A percentile compares a stretch with the other conserved stretches of the same genome.
Conservation (phyloP, 225 moss, liverwort and hornwort species). For the Rhytidiadelphus loreus region DNA sequence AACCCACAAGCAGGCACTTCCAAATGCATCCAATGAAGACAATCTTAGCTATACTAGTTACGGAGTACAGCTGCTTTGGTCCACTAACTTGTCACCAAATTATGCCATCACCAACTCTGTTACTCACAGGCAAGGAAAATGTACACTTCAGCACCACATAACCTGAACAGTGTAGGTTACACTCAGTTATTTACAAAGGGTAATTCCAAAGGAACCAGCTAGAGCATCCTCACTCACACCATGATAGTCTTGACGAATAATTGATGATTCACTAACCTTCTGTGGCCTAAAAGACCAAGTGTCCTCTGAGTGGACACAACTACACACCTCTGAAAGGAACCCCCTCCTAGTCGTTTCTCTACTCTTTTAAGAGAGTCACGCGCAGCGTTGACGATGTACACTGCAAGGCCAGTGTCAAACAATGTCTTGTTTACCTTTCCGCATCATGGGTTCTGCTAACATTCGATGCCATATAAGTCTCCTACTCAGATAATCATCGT, state of each 20-base stretch:
- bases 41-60: not conserved
- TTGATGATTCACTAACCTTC: slow-evolving; percentile 18
- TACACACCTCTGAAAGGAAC: slow-evolving; percentile 6
- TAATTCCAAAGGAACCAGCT: slow-evolving; percentile 7
- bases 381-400: not conserved
- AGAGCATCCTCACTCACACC: slow-evolving; percentile 22
- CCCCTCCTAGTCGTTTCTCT: not conserved
- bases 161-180: slow-evolving; percentile 22
- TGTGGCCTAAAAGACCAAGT: not conserved
- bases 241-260: not conserved
- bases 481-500: slow-evolving; percentile 4
- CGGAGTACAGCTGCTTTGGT: not conserved
- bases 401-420: slow-evolving; percentile 11
- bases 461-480: not conserved
- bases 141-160: slow-evolving; percentile 2
- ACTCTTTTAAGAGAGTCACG: not conserved
- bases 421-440: slow-evolving; percentile 18
- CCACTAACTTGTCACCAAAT: not conserved
- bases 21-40: not conserved
- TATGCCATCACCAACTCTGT: not conserved
- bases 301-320: not conserved
- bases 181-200: slow-evolving; percentile 36
- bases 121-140: not conserved
- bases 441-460: slow-evolving; percentile 11
- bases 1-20: not conserved